Base-by-base conservation (phyloP, 192 early-diverging fungal genomes). In the Gaertneriomyces sp. region DNA sequence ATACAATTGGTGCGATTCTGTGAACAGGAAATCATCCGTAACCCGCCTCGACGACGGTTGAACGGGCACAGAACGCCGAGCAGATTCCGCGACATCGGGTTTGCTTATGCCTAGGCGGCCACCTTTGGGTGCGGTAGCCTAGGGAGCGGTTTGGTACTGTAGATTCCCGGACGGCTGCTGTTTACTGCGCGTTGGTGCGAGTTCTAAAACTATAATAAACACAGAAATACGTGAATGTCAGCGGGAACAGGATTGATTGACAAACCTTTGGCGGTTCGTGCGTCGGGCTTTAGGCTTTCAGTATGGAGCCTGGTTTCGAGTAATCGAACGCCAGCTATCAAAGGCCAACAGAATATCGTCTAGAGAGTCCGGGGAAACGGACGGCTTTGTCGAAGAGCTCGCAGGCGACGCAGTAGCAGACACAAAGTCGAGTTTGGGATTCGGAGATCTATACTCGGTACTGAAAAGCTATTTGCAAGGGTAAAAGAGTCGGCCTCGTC, bases 281-380 rank as follows among this genome's bases (percentile, higher is more conserved):
- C 19, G 4, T 53, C 9, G 19, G 52, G 38, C 19, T 7, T 53
- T 16, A 16, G 6, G 51, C 51, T 52, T 33, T 33, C 0, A 0
- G 25, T 1, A 33, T 33, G 25, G 25, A 33, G 0, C 2, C 25
- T 33, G 25, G 25, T 33, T 33, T 33, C 25, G 25, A 33, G 25
- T 33, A 2, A 33, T 33, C 20, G n/a, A 51, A 20, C 1, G 33
- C 33, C 58, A 11, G 17, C 58, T 19, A 49, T 61, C 60, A 39
- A 61, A 61, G 47, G 47, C 60, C 44, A 61, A 61, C 60, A 61
- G 12, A 19, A 61, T 45, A 61, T 61, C 60, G 47, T 61, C 60
- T 45, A 61, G 43, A 46, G 47, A 61, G 9, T 19, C 33, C 14
- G 3, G 25, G 43, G 43, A 42, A 17, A 42, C 16, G 38, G 25